phyloP scores from a whole-genome alignment of 805 yeast species.

The Nakazawaea pomicola region DNA sequence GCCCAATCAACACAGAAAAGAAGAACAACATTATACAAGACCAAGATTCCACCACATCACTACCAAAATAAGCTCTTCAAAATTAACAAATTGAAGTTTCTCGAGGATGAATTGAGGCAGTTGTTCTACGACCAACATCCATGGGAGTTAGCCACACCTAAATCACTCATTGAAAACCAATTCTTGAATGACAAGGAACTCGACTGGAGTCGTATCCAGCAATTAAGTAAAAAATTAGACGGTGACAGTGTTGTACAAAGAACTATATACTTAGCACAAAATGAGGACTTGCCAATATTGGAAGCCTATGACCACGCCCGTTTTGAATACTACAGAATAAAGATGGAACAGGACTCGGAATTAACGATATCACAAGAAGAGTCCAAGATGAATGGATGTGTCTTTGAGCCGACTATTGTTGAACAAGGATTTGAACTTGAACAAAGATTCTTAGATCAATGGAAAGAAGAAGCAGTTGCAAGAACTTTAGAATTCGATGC shows the following conservation, averaged over 20 bases:
- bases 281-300: slow-evolving; percentile 32
- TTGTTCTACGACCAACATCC: slow-evolving; percentile 92
- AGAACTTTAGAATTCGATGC: slow-evolving; percentile 55
- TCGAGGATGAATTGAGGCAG: slow-evolving; percentile 79
- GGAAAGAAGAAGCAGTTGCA: slow-evolving; percentile 68
- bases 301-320: slow-evolving; percentile 85
- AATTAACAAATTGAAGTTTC: slow-evolving; percentile 49
- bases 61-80: slow-evolving; percentile 38
- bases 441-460: slow-evolving; percentile 61
- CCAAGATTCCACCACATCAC: slow-evolving; percentile 38
- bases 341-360: slow-evolving; percentile 81
- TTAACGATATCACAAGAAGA: slow-evolving; percentile 74
- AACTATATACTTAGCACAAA: slow-evolving; percentile 49
- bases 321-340: slow-evolving; percentile 78
- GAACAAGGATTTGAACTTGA: slow-evolving; percentile 70
- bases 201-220: slow-evolving; percentile 81
- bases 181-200: slow-evolving; percentile 46
- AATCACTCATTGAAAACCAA: slow-evolving; percentile 69
- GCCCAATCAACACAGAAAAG: slow-evolving; percentile 17
- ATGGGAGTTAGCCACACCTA: slow-evolving; percentile 95
- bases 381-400: slow-evolving; percentile 78
- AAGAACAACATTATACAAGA: slow-evolving; percentile 30
- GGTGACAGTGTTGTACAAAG: slow-evolving; percentile 88
- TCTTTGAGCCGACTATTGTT: slow-evolving; percentile 55
- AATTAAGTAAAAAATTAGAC: slow-evolving; percentile 67